Conservation (phyloP, 176 grass and related monocot genomes). For the Aegilops sharonensis region DNA sequence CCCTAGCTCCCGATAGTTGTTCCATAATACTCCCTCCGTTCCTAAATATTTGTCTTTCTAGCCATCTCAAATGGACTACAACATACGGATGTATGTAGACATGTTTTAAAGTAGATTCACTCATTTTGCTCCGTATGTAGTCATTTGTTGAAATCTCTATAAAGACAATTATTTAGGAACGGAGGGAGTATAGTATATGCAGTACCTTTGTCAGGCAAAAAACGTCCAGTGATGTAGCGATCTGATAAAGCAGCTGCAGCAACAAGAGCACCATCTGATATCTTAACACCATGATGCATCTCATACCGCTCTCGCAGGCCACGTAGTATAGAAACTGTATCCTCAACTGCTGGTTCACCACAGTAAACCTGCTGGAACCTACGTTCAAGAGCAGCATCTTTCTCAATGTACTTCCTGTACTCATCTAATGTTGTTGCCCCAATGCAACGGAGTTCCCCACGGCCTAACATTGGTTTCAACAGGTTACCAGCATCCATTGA, state of each 20-base stretch:
- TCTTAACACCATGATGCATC: conserved; percentile 90
- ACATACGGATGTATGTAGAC: too few species aligned
- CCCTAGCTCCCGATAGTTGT: not conserved
- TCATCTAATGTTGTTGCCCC: conserved; percentile 96
- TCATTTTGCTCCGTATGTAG: too few species aligned
- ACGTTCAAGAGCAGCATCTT: conserved; percentile 92
- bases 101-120: too few species aligned
- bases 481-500: conserved; percentile 94
- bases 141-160: too few species aligned
- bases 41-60: too few species aligned
- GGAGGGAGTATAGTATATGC: not conserved
- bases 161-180: too few species aligned
- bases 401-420: conserved; percentile 97
- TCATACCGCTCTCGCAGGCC: conserved; percentile 85
- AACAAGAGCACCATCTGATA: conserved; percentile 94
- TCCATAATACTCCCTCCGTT: not conserved
- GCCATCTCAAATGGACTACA: too few species aligned
- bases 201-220: conserved; percentile 96
- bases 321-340: conserved; percentile 79
- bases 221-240: conserved; percentile 91
- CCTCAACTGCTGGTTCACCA: conserved; percentile 81
- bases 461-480: conserved; percentile 91
- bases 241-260: conserved; percentile 77
- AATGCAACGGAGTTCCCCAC: conserved; percentile 88
- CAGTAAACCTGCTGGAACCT: conserved; percentile 97